Percentiles rank a stretch among this genome's conserved stretches.
Evolutionary conservation across 2,329 filamentous ascomycete genomes (phyloP).

Genomic region (Fusarium tjaetaba): DNA sequence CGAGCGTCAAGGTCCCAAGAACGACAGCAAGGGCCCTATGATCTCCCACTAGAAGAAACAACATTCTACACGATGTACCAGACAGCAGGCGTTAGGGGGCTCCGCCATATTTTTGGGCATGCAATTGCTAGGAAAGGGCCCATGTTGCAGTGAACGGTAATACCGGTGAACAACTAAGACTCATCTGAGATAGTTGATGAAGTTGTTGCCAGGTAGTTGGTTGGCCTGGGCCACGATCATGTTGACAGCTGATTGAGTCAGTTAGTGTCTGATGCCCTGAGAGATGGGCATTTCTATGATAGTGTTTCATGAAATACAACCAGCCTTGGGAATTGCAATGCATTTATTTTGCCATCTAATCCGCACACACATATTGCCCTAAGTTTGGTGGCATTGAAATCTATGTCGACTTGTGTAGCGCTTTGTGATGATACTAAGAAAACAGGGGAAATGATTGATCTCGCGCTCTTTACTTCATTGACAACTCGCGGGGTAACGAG

Average conservation of each 20-base stretch:
- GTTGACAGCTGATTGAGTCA: slow-evolving; percentile 3
- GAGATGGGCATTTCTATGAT: slow-evolving; percentile 34
- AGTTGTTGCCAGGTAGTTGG: slow-evolving; percentile 4
- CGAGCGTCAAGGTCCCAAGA: slow-evolving; percentile 62
- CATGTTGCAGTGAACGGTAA: background rate
- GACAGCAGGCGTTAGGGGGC: slow-evolving; percentile 18
- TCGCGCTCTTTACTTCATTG: background rate
- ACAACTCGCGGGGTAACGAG: background rate
- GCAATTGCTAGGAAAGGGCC: background rate
- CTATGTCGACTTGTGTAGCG: background rate
- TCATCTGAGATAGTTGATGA: slow-evolving; percentile 25
- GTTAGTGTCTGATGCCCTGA: slow-evolving; percentile 24
- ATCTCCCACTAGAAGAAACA: slow-evolving; percentile 52
- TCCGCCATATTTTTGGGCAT: background rate
- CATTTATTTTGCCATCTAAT: background rate
- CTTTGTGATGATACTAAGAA: background rate
- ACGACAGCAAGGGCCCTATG: slow-evolving; percentile 60
- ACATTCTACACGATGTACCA: background rate
- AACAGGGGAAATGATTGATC: background rate
- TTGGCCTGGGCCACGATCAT: slow-evolving; percentile 4
- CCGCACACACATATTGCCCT: background rate
- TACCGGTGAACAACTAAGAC: slow-evolving; percentile 9
- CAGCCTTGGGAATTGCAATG: slow-evolving; percentile 18
- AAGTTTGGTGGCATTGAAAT: background rate
- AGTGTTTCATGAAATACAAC: slow-evolving; percentile 26